Evolutionary conservation across 805 yeast genomes (phyloP).

Genomic region (Clavispora vitiphila): DNA sequence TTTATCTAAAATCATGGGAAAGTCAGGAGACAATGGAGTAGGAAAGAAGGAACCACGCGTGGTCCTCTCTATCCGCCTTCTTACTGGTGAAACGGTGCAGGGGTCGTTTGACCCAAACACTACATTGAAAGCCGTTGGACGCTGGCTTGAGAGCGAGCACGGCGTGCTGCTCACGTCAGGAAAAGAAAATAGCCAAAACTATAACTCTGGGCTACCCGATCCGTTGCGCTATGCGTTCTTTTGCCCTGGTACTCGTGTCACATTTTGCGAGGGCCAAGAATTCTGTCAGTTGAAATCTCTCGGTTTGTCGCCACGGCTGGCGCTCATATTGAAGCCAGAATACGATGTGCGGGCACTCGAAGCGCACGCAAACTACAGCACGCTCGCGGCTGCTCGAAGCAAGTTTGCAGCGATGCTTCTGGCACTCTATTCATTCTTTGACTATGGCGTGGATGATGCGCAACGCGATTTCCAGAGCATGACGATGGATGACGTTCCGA

Average conservation of each 20-base stretch:
- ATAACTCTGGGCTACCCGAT: slow-evolving; percentile 38
- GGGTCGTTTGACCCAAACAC: slow-evolving; percentile 6
- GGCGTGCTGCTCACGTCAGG: slow-evolving; percentile 10
- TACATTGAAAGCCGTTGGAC: slow-evolving; percentile 12
- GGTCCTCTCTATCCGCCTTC: slow-evolving; percentile 10
- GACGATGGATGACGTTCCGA: background rate
- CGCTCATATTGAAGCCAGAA: slow-evolving; percentile 65
- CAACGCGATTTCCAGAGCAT: slow-evolving; percentile 9
- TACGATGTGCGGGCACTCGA: slow-evolving; percentile 21
- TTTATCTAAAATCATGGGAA: too few relatives aligned
- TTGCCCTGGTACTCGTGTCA: slow-evolving; percentile 45
- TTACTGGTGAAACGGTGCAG: slow-evolving; percentile 9
- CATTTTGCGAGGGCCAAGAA: slow-evolving; percentile 49
- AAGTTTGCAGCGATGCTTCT: slow-evolving; percentile 6
- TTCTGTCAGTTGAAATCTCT: slow-evolving; percentile 44
- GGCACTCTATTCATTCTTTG: slow-evolving; percentile 38
- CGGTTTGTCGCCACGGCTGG: slow-evolving; percentile 67
- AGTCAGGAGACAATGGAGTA: too few relatives aligned
- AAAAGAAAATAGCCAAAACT: slow-evolving; percentile 3
- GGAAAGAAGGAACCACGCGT: background rate
- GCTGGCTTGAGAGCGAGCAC: slow-evolving; percentile 14
- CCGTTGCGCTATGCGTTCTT: slow-evolving; percentile 41
- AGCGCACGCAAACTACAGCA: slow-evolving; percentile 1
- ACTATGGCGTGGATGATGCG: slow-evolving; percentile 33
- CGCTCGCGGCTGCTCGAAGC: background rate